phyloP scores from a whole-genome alignment of 2,329 filamentous ascomycete genomes.

The Stenocarpella maydis region DNA sequence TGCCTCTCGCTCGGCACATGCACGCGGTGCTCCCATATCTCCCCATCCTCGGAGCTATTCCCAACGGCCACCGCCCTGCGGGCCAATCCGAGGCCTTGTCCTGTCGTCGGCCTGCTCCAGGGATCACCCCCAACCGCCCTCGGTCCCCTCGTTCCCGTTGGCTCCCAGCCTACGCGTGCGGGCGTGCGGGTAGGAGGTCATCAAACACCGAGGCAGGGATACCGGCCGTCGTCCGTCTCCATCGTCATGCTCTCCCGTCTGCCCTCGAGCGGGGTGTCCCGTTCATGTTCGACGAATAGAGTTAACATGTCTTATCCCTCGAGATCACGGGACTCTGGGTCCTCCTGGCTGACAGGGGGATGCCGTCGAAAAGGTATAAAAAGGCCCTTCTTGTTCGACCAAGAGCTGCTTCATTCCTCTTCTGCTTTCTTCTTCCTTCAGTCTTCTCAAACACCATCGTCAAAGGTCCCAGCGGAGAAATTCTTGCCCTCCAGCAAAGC shows the following conservation, averaged over 20 bases:
- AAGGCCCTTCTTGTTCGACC: conserved; percentile 59
- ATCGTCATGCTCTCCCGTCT: conserved; percentile 43
- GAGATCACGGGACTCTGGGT: conserved; percentile 44
- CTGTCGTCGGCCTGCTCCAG: conserved; percentile 41
- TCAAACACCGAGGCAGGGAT: conserved; percentile 38
- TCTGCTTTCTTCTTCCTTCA: conserved; percentile 56
- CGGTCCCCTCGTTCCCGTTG: conserved; percentile 41
- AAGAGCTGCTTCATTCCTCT: conserved; percentile 56
- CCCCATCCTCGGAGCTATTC: conserved; percentile 46
- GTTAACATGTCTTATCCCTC: conserved; percentile 52
- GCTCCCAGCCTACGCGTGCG: conserved; percentile 37
- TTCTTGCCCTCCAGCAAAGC: conserved; percentile 30
- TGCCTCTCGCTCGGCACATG: conserved; percentile 53
- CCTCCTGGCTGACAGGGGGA: conserved; percentile 46
- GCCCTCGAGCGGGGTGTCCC: conserved; percentile 51
- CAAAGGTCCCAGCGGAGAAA: conserved; percentile 35
- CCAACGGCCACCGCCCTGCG: conserved; percentile 39
- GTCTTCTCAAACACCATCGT: conserved; percentile 39
- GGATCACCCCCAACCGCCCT: conserved; percentile 45
- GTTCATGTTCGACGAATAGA: conserved; percentile 52
- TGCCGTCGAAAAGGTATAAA: conserved; percentile 68
- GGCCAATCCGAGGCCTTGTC: conserved; percentile 41
- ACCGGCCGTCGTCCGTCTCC: conserved; percentile 39
- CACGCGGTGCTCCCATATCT: conserved; percentile 42
- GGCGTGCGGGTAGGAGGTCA: conserved; percentile 36